These are phyloP conservation scores for Cardamine occulta DNA, from an alignment of 345 rosid species.

Conservation along the genomic window DNA sequence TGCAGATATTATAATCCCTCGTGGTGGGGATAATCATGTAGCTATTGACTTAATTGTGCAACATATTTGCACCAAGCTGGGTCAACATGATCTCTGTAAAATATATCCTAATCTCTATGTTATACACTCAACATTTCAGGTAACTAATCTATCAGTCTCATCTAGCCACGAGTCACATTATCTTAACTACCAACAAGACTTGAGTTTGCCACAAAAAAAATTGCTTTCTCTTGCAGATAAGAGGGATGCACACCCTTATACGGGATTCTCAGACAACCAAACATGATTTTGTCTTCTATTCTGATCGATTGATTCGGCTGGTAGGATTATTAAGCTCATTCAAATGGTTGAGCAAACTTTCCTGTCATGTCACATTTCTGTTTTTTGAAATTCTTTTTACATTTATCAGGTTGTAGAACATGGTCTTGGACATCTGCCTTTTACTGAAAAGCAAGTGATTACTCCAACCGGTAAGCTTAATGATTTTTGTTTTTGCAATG, in stretches of 20 bases:
- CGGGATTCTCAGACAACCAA: conserved; percentile 94
- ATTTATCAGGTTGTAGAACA: conserved; percentile 86
- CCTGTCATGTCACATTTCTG: background rate
- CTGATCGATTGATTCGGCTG: conserved; percentile 97
- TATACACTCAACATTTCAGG: conserved; percentile 99
- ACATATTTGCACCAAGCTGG: conserved; percentile 95
- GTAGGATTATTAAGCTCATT: conserved; percentile 49
- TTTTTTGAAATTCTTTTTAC: conserved; percentile 1
- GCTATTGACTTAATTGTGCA: conserved; percentile 98
- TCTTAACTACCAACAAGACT: background rate
- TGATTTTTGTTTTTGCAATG: conserved; percentile 2
- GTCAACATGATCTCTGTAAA: conserved; percentile 98
- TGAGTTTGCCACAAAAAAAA: background rate
- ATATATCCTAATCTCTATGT: conserved; percentile 92
- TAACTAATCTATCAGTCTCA: conserved; percentile 36
- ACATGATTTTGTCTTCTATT: conserved; percentile 94
- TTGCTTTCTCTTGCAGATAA: conserved; percentile 61
- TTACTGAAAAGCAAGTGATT: conserved; percentile 93
- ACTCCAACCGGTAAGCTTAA: conserved; percentile 89
- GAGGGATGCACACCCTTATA: conserved; percentile 99
- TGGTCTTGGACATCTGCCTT: conserved; percentile 97
- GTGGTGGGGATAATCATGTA: conserved; percentile 99
- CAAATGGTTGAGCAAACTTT: conserved; percentile 22
- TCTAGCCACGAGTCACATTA: conserved; percentile 20
- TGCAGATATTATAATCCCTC: conserved; percentile 98